Evolutionary conservation across 2,329 filamentous ascomycete species (phyloP), one percentile per base, ranked within the genome.

Genomic region (Fusarium chlamydosporum): DNA sequence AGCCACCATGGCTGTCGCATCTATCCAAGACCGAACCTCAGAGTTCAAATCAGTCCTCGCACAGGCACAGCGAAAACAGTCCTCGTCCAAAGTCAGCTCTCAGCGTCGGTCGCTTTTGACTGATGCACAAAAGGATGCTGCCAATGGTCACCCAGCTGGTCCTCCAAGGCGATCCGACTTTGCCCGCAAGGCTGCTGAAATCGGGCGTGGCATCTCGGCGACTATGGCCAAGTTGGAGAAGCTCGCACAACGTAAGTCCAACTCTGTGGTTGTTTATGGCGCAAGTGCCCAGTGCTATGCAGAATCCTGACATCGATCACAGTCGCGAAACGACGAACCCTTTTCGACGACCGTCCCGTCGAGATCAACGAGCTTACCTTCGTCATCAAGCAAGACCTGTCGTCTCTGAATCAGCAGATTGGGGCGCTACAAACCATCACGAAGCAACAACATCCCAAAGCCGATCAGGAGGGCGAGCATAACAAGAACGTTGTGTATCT

Each of bases 281-380:
- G 26, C 20, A 38, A 26, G 41, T 42, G 10, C 27, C 35, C 13
- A 20, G 10, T 3, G 18, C 16, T 18, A 33, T 46, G 18, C 7
- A 60, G 46, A 29, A 38, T 16, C 23, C 66, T 74, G 29, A 74
- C 53, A 23, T 29, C 4, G 16, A 31, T 20, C 34, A 61, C 6
- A 92, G 90, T 99, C 77, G 96, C 96, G n/a, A 95, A 94, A 80
- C 90, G 95, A 76, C 96, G 97, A 81, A 97, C 96, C 11, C 89
- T 99, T 42, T 99, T 99, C 78, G 96, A 99, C 79, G 96, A 99
- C 82, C 89, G 93, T 77, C 94, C 96, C 0, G 92, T 97, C 56
- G 96, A 99, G 81, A 97, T 98, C 79, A 96, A 96, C 79, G 94
- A 98, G 80, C 88, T 97, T 78, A 97, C 94, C 9, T 97, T 94